Conservation (phyloP, 2,329 filamentous ascomycete species). For the Dactylellina leptospora region DNA sequence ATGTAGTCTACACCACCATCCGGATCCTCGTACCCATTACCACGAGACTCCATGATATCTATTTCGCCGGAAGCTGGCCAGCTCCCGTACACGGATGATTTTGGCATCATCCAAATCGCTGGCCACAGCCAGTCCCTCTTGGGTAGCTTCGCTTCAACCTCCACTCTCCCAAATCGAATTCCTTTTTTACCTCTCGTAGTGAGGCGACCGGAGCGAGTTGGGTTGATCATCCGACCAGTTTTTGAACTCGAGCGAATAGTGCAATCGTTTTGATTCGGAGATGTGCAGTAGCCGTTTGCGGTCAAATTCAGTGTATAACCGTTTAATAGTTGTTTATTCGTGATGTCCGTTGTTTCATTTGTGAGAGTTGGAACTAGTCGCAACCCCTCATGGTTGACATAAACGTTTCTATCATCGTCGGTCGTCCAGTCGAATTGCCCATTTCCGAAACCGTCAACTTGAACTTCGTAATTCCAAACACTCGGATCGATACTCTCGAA, state of each 20-base stretch:
- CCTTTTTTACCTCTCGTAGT: slow-evolving; percentile 64
- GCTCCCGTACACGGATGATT: slow-evolving; percentile 63
- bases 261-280: slow-evolving; percentile 59
- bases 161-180: slow-evolving; percentile 66
- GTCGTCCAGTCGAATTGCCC: slow-evolving; percentile 68
- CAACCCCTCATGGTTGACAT: slow-evolving; percentile 64
- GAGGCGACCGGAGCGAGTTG: slow-evolving; percentile 65
- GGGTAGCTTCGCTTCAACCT: slow-evolving; percentile 67
- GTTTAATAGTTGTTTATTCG: slow-evolving; percentile 52
- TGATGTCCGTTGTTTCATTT: slow-evolving; percentile 39
- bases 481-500: slow-evolving; percentile 63
- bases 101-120: slow-evolving; percentile 66
- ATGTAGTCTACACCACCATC: slow-evolving; percentile 60
- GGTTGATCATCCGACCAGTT: slow-evolving; percentile 64
- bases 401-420: slow-evolving; percentile 63
- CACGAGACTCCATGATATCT: slow-evolving; percentile 65
- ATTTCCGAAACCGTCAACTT: slow-evolving; percentile 62
- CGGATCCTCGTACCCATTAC: slow-evolving; percentile 62
- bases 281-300: slow-evolving; percentile 62
- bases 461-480: slow-evolving; percentile 66
- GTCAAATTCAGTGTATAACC: slow-evolving; percentile 64
- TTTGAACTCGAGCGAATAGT: slow-evolving; percentile 62
- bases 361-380: slow-evolving; percentile 68
- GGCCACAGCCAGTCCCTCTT: slow-evolving; percentile 68
- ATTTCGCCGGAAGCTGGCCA: slow-evolving; percentile 68